Evolutionary conservation across 2,329 filamentous ascomycete species (phyloP).

Genomic region (Colletotrichum navitas): DNA sequence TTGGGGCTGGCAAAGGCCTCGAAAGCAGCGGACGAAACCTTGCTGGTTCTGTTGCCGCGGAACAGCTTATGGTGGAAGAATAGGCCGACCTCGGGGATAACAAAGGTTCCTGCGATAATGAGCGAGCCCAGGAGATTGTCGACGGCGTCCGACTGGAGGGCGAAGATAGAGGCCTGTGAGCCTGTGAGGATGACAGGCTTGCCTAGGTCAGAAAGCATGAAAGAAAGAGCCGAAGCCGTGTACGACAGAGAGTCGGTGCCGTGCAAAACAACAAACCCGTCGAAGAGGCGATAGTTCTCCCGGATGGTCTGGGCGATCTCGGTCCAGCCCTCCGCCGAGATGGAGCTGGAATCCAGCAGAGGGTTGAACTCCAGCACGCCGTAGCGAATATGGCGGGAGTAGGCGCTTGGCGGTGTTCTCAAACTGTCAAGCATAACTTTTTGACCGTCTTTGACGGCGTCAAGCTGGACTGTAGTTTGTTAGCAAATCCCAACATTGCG

Average conservation of each 20-base stretch:
- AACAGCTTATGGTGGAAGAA: slow-evolving; percentile 95
- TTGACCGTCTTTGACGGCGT: slow-evolving; percentile 64
- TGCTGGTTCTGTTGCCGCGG: slow-evolving; percentile 88
- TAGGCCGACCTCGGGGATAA: slow-evolving; percentile 91
- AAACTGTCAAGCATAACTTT: slow-evolving; percentile 72
- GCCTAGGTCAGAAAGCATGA: slow-evolving; percentile 91
- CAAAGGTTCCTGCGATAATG: slow-evolving; percentile 91
- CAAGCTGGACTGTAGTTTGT: slow-evolving; percentile 58
- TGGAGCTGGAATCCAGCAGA: slow-evolving; percentile 89
- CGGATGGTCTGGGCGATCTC: slow-evolving; percentile 84
- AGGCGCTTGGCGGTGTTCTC: slow-evolving; percentile 83
- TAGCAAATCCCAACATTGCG: not conserved
- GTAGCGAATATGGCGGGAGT: slow-evolving; percentile 85
- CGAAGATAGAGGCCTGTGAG: slow-evolving; percentile 87
- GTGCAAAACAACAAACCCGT: slow-evolving; percentile 91
- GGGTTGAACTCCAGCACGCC: slow-evolving; percentile 86
- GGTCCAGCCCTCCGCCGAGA: slow-evolving; percentile 87
- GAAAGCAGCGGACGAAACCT: slow-evolving; percentile 88
- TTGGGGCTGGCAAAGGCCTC: slow-evolving; percentile 93
- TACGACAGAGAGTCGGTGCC: slow-evolving; percentile 92
- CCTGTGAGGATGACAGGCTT: slow-evolving; percentile 92
- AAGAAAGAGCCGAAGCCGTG: slow-evolving; percentile 89
- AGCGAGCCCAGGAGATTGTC: slow-evolving; percentile 91
- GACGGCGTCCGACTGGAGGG: slow-evolving; percentile 90
- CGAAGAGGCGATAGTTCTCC: slow-evolving; percentile 88